Evolutionary conservation across 495 filamentous ascomycete species (phyloP).

Genomic region (Penicillium goetzii): DNA sequence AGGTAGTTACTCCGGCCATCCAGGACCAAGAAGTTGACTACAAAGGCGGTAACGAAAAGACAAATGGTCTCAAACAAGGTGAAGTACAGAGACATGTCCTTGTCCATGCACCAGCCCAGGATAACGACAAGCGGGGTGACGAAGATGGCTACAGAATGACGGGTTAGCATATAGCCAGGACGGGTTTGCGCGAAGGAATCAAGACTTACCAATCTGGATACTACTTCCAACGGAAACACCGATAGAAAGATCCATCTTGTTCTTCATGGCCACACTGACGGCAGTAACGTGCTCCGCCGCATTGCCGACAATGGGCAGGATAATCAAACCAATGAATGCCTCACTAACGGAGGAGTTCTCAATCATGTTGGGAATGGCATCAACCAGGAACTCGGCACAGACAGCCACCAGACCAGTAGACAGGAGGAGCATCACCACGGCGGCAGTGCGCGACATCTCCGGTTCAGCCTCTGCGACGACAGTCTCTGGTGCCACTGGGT

Average conservation of each 20-base stretch:
- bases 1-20: constrained; percentile 90
- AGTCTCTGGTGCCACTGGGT: constrained; percentile 34
- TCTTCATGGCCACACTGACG: constrained; percentile 85
- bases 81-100: constrained; percentile 87
- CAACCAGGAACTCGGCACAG: constrained; percentile 87
- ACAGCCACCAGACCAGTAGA: constrained; percentile 80
- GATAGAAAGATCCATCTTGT: constrained; percentile 95
- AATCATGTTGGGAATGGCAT: constrained; percentile 75
- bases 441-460: constrained; percentile 72
- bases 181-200: neutral
- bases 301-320: constrained; percentile 89
- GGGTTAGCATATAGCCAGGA: constrained; percentile 14
- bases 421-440: constrained; percentile 71
- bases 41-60: constrained; percentile 84
- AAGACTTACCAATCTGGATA: constrained; percentile 66
- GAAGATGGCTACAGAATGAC: constrained; percentile 70
- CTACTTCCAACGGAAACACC: constrained; percentile 86
- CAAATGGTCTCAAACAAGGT: constrained; percentile 89
- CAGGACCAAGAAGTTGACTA: constrained; percentile 85
- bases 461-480: constrained; percentile 51
- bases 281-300: constrained; percentile 92
- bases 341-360: constrained; percentile 65
- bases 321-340: constrained; percentile 86
- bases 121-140: constrained; percentile 87
- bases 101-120: constrained; percentile 82